A percentile compares a stretch with the other conserved stretches of the same genome.
phyloP scores from a whole-genome alignment of 345 rosid species.

The Dovyalis caffra region DNA sequence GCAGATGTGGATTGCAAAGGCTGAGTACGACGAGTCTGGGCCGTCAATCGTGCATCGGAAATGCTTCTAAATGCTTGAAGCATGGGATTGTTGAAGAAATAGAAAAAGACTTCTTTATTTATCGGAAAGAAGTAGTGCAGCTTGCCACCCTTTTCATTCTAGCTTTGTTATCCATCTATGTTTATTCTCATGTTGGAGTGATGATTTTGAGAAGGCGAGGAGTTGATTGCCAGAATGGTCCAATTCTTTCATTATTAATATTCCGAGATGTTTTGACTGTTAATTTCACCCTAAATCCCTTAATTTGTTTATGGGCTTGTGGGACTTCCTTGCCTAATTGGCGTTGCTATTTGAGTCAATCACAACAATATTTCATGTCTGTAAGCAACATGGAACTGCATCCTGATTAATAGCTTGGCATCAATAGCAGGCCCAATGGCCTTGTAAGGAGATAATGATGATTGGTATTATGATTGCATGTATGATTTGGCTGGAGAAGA shows the following conservation, averaged over 20 bases:
- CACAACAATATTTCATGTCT: background rate
- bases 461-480: too few relatives aligned
- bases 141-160: conserved; percentile 33
- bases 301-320: background rate
- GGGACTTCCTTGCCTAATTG: background rate
- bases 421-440: too few relatives aligned
- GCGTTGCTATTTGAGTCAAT: background rate
- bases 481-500: too few relatives aligned
- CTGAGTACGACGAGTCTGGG: conserved; percentile 86
- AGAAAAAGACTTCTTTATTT: conserved; percentile 1
- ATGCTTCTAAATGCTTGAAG: conserved; percentile 58
- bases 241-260: conserved; percentile 37
- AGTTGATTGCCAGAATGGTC: conserved; percentile 29
- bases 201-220: conserved; percentile 38
- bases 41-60: conserved; percentile 94
- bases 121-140: conserved; percentile 21
- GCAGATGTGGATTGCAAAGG: conserved; percentile 78
- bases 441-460: too few relatives aligned
- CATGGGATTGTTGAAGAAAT: conserved; percentile 26
- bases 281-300: background rate
- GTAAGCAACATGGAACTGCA: background rate
- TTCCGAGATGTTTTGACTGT: conserved; percentile 1
- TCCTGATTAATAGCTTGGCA: too few relatives aligned
- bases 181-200: conserved; percentile 39
- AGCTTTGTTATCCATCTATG: conserved; percentile 33